phyloP scores from a whole-genome alignment of 306 rosid species.

The Canavalia ensiformis region DNA sequence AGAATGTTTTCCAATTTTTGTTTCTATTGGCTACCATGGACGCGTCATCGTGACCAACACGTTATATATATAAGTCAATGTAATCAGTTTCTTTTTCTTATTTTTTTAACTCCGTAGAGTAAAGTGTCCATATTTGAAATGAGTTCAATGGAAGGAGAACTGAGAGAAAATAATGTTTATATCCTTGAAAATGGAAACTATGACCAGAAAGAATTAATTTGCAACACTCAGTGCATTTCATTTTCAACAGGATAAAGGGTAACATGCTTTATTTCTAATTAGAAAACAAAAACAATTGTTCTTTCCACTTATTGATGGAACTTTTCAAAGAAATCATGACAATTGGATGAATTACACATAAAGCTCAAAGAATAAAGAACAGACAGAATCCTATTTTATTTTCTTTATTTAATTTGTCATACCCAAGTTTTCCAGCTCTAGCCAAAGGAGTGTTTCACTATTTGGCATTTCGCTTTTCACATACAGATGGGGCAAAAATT shows the following conservation, averaged over 20 bases:
- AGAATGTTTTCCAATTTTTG: slow-evolving; percentile 23
- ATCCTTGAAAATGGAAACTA: slow-evolving; percentile 43
- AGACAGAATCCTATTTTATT: slow-evolving; percentile 33
- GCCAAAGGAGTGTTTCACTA: slow-evolving; percentile 15
- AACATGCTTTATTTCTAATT: slow-evolving; percentile 35
- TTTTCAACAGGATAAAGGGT: slow-evolving; percentile 22
- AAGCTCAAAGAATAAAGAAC: slow-evolving; percentile 49
- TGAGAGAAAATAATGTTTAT: neutral
- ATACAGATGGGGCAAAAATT: neutral
- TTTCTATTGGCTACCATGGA: neutral
- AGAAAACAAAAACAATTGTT: neutral
- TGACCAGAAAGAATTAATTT: slow-evolving; percentile 17
- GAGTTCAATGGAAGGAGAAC: slow-evolving; percentile 39
- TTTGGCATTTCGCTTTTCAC: slow-evolving; percentile 41
- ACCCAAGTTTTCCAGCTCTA: slow-evolving; percentile 41
- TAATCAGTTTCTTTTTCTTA: neutral
- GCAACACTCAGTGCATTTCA: slow-evolving; percentile 26
- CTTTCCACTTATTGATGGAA: slow-evolving; percentile 57
- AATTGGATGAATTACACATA: slow-evolving; percentile 40
- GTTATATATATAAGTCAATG: neutral
- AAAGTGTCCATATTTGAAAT: slow-evolving; percentile 34
- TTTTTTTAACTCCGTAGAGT: neutral
- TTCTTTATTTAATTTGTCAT: slow-evolving; percentile 35
- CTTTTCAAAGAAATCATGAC: slow-evolving; percentile 54
- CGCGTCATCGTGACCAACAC: slow-evolving; percentile 2